Base-by-base conservation (phyloP, 2,329 filamentous ascomycete genomes). In the Penicillium sp. region DNA sequence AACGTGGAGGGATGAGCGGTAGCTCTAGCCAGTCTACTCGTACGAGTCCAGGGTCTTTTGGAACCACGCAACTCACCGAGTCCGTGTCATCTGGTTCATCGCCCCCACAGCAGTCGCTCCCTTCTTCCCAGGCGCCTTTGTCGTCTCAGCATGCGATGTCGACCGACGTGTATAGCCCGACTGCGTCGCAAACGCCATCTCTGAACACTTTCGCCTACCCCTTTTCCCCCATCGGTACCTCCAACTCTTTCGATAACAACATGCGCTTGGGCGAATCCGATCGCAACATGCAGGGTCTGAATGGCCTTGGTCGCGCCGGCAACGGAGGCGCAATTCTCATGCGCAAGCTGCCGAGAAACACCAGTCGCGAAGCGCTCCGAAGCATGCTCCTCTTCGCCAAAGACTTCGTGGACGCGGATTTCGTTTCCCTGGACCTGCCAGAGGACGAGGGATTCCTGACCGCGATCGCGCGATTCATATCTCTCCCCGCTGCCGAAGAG, bases 301-400 rank as follows among this genome's bases (percentile, higher is more conserved):
- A 72, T 57, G 69, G 70, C 60, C 67, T 73, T 40, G 63, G 63
- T 47, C 66, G 67, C 49, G 56, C 62, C n/a, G 60, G 54, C 43
- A 68, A 64, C 18, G 69, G 67, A 48, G 70, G 74, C 43, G 72
- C 76, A 43, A 77, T 88, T 56, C 70, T 84, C 52, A 77, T 88
- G 73, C 83, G 83, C 65, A 83, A 81, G 62, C 75, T 88, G 13
- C 83, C 85, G 4, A 79, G 76, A 55, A 85, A 80, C 67, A 86
- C 81, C 42, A 83, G 79, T 64, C 72, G 77, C 47, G 84, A 86
- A 58, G 77, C 81, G 16, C 77, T 88, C 52, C 79, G 81, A 60
- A 85, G 82, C 67, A 85, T 88, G 77, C 75, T 88, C 5, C 76
- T 86, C n/a, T 87, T 88, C 62, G 83, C 85, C 18, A 83, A 85